Percentiles rank a stretch among this genome's conserved stretches.
Conservation (phyloP, 2,329 filamentous ascomycete genomes). For the Orbilia brochopaga region DNA sequence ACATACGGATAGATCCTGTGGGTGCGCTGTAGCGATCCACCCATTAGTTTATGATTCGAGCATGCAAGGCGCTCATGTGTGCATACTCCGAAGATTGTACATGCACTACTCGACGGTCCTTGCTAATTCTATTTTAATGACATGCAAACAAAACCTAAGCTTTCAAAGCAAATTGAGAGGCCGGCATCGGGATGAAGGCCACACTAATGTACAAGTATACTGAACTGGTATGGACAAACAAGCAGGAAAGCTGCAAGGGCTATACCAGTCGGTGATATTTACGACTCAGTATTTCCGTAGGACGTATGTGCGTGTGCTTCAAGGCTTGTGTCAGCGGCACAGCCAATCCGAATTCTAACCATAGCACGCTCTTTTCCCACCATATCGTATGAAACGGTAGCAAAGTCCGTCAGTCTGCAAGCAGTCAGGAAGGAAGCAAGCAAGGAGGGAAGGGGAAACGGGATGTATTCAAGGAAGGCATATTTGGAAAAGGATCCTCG, state of each 20-base stretch:
- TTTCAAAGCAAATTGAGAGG: background rate
- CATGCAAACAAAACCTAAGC: background rate
- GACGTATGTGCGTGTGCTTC: background rate
- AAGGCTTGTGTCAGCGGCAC: background rate
- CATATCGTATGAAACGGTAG: background rate
- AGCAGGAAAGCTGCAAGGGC: too few species aligned
- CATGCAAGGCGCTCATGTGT: too few species aligned
- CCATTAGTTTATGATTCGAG: too few species aligned
- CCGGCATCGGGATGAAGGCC: background rate
- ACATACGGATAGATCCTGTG: too few species aligned
- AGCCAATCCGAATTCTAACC: too few species aligned
- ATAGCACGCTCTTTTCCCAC: background rate
- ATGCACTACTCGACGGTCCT: background rate
- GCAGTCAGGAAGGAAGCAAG: background rate
- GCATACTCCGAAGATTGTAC: too few species aligned
- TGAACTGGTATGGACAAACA: too few species aligned
- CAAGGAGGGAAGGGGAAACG: background rate
- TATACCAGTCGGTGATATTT: too few species aligned
- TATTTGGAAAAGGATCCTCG: conserved; percentile 32
- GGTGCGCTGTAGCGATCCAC: background rate
- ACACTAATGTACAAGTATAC: too few species aligned
- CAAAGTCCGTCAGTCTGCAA: too few species aligned
- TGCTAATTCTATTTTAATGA: conserved; percentile 2
- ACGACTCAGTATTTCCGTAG: background rate
- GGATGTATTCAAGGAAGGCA: conserved; percentile 1